Evolutionary conservation across 2,329 filamentous ascomycete genomes (phyloP), one percentile per base, ranked within the genome.

Genomic region (Erysiphe pulchra): DNA sequence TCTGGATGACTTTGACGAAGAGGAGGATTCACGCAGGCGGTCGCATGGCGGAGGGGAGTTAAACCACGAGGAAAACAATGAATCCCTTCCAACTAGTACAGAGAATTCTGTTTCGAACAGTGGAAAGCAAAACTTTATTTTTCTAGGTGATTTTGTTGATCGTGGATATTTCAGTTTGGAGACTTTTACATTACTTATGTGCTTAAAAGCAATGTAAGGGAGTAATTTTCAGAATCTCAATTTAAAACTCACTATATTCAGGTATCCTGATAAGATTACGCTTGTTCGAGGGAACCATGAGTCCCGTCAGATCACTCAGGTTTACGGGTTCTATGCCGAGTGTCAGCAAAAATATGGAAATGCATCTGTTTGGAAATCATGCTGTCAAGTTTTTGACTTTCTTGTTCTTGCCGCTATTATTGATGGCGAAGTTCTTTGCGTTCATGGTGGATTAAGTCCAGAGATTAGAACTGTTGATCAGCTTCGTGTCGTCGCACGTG

Each of bases 311-410:
- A 82, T 83, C 53, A 83, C 78, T 13, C 77, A 81, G 57, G 78
- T 82, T 13, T 83, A 83, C 57, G 78, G 78, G 30, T 83, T 83
- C 60, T 82, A 82, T 60, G 78, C 82, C 56, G 78, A 83, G 57
- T 83, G 78, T 56, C 69, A 80, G 53, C 74, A 77, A 53, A 83
- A 83, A 58, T 83, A 83, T 55, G 77, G 77, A 49, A 82, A 81
- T 59, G 77, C 78, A 7, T 79, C 75, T 31, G 78, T 83, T 46
- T 83, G 78, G 78, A 82, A 82, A 61, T 77, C 76, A 45, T 82
- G 79, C 60, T 82, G 77, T 54, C 77, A 82, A 59, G 75, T 83
- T 39, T 83, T 83, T 56, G 78, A 83, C 59, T 83, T 80, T 58
- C 72, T 83, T 51, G 77, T 78, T 16, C 67, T 82, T 47, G 78